Conservation (phyloP, 441 rosid species). For the Capsella rubella region DNA sequence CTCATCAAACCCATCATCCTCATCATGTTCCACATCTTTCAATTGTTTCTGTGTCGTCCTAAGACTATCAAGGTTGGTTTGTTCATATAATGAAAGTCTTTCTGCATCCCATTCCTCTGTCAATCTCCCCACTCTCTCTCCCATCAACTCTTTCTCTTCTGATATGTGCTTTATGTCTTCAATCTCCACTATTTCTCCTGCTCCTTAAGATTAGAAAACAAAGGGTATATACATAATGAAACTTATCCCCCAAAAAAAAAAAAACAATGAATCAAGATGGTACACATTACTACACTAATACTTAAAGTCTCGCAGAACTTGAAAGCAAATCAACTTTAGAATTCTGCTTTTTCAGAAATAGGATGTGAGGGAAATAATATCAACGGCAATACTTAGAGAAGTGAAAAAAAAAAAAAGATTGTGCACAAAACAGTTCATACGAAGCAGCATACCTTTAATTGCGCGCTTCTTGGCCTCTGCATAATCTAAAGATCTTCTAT, state of each 20-base stretch:
- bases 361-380: conserved; percentile 15
- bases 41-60: conserved; percentile 20
- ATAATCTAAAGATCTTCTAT: conserved; percentile 61
- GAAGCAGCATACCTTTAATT: conserved; percentile 55
- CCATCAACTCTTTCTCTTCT: conserved; percentile 51
- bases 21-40: conserved; percentile 41
- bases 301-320: not conserved
- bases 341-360: not conserved
- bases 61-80: conserved; percentile 49
- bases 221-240: not conserved
- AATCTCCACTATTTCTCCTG: conserved; percentile 53
- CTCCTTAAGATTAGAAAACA: conserved; percentile 47
- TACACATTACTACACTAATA: not conserved
- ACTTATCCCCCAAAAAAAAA: too few species aligned
- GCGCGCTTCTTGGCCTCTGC: conserved; percentile 71
- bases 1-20: conserved; percentile 52
- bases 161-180: conserved; percentile 64
- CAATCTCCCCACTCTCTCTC: conserved; percentile 52
- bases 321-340: not conserved
- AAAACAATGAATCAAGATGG: not conserved
- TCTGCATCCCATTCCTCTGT: conserved; percentile 61
- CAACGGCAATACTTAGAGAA: not conserved
- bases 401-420: not conserved
- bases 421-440: conserved; percentile 6
- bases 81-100: conserved; percentile 52